A percentile compares a stretch with the other conserved stretches of the same genome.
Conservation (phyloP, 441 rosid genomes). For the Metrosideros polymorpha region DNA sequence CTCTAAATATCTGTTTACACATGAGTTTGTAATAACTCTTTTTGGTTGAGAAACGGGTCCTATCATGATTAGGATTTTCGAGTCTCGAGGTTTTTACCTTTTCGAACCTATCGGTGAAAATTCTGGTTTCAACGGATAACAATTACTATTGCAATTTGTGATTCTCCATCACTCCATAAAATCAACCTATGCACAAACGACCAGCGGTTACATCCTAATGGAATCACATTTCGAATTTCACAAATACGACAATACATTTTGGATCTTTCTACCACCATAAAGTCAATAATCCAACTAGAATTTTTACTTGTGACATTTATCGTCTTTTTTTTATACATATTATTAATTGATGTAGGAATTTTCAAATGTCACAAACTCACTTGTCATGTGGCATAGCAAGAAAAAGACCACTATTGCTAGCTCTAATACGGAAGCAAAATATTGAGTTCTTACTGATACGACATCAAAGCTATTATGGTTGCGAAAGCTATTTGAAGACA, state of each 20-base stretch:
- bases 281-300: too few species aligned
- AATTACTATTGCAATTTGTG: too few species aligned
- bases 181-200: too few species aligned
- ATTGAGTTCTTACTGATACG: neutral
- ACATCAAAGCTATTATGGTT: neutral
- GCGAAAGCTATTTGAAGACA: neutral
- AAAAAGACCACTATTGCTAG: neutral
- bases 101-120: neutral
- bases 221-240: too few species aligned
- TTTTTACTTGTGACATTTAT: too few species aligned
- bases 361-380: neutral
- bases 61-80: neutral
- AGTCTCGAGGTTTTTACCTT: neutral
- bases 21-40: neutral
- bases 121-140: neutral
- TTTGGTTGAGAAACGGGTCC: neutral
- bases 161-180: too few species aligned
- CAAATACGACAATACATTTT: too few species aligned
- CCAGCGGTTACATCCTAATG: too few species aligned
- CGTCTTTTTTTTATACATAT: too few species aligned
- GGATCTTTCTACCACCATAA: too few species aligned
- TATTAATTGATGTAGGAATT: too few species aligned
- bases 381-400: neutral
- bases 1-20: neutral
- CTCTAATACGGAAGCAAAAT: neutral